phyloP scores from a whole-genome alignment of 2,329 filamentous ascomycete species.

The Ophiobolus disseminans region DNA sequence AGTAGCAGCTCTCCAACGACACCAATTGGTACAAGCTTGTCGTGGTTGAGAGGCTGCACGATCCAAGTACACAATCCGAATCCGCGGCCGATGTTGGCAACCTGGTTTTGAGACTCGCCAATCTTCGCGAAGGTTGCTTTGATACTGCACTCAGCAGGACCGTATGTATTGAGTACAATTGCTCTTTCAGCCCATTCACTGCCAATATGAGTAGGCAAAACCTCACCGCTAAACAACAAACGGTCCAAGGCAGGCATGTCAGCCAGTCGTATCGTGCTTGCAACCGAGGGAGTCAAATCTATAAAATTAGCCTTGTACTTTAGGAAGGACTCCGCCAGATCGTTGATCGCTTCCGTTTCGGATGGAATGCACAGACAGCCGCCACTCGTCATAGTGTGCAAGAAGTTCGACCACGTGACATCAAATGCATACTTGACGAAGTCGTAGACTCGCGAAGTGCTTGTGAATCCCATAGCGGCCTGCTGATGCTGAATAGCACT shows the following conservation, averaged over 20 bases:
- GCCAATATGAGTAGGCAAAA: background rate
- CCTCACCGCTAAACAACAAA: background rate
- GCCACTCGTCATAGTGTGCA: background rate
- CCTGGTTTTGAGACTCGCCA: background rate
- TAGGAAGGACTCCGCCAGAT: background rate
- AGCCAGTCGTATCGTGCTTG: background rate
- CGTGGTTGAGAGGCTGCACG: background rate
- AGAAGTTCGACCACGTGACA: background rate
- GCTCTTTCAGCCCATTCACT: background rate
- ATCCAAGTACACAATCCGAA: background rate
- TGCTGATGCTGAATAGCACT: background rate
- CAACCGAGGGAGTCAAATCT: background rate
- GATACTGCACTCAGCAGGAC: background rate
- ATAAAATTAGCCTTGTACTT: background rate
- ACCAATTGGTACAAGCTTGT: background rate
- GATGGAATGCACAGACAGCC: background rate
- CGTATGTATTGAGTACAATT: background rate
- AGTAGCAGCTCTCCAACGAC: background rate
- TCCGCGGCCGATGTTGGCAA: background rate
- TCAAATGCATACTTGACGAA: background rate
- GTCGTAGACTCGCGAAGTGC: background rate
- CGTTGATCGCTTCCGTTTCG: background rate
- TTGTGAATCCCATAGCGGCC: background rate
- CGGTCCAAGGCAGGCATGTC: background rate
- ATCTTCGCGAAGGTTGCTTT: background rate